Conservation (phyloP, 2,329 filamentous ascomycete species). For the Cladosporium halotolerans region DNA sequence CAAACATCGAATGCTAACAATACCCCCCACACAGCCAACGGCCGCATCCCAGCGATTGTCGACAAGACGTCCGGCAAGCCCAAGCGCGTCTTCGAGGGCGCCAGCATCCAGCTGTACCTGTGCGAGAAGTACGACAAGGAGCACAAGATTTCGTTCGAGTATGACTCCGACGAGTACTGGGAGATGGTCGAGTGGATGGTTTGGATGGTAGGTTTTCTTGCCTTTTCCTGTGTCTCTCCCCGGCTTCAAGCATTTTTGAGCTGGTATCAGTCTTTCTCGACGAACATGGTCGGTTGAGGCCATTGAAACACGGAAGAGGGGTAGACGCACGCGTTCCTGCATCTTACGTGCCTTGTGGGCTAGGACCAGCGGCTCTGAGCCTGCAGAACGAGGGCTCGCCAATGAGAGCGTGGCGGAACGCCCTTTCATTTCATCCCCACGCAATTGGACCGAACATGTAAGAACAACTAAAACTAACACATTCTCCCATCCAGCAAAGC, state of each 20-base stretch:
- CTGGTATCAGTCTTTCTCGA: too few species aligned
- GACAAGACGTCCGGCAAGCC: constrained; percentile 60
- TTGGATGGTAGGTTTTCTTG: constrained; percentile 19
- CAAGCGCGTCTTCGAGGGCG: constrained; percentile 58
- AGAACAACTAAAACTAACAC: neutral
- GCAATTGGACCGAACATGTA: neutral
- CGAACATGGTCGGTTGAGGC: too few species aligned
- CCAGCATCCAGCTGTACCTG: constrained; percentile 16
- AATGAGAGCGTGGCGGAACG: too few species aligned
- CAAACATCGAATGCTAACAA: too few species aligned
- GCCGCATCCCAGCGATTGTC: constrained; percentile 77
- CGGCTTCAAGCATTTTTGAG: neutral
- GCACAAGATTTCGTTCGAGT: constrained; percentile 18
- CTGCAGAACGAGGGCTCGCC: too few species aligned
- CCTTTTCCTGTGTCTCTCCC: neutral
- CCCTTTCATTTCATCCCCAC: too few species aligned
- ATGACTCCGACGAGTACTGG: constrained; percentile 30
- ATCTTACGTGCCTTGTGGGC: too few species aligned
- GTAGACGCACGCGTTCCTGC: too few species aligned
- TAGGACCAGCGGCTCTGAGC: too few species aligned
- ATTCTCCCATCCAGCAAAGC: neutral
- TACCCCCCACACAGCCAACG: constrained; percentile 50
- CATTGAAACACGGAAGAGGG: too few species aligned
- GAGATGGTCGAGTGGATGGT: constrained; percentile 45
- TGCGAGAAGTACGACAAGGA: constrained; percentile 22